Base-by-base conservation (phyloP, 192 early-diverging fungal species). In the Coemansia sp. region DNA sequence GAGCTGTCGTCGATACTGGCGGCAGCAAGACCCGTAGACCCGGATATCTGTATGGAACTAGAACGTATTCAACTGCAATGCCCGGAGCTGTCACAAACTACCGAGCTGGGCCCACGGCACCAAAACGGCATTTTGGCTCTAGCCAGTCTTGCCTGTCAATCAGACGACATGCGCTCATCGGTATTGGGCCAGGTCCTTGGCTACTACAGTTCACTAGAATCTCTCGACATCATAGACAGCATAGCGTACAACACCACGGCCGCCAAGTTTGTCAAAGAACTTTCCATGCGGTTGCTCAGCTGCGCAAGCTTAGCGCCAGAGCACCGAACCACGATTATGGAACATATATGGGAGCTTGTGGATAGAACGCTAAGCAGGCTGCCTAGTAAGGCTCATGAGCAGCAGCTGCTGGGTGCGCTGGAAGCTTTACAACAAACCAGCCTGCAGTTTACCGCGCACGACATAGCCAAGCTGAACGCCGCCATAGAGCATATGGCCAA, bases 81-180 rank as follows among this genome's bases (percentile, higher is more conserved):
- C 31, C 72, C 72, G 11, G 42, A 39, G 16, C 56, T 63, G 18
- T 59, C 67, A 11, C 21, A 21, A 3, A 36, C 26, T 41, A 44
- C 20, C 46, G 12, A 28, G 14, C 6, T 20, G 21, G 30, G 26
- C 12, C 36, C 44, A 18, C 80, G 80, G 9, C 80, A 81, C 15
- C 62, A 78, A 54, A 69, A 70, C 41, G 80, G 50, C 18, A 57
- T 81, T 10, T 55, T 81, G 31, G 74, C 74, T 15, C 59, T 78
- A n/a, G 75, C 70, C 37, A 72, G 72, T 33, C 63, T 78, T n/a
- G 30, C 67, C 13, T 42, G 60, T 39, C 59, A 55, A 6, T 16
- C 42, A 2, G 15, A 20, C 30, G 48, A 36, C 19, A 50, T 58
- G 5, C 70, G 64, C 12, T 23, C n/a, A 14, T 16, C 41, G 23